Conservation (phyloP, 2,329 filamentous ascomycete species). For the Trichoderma citrinoviride region DNA sequence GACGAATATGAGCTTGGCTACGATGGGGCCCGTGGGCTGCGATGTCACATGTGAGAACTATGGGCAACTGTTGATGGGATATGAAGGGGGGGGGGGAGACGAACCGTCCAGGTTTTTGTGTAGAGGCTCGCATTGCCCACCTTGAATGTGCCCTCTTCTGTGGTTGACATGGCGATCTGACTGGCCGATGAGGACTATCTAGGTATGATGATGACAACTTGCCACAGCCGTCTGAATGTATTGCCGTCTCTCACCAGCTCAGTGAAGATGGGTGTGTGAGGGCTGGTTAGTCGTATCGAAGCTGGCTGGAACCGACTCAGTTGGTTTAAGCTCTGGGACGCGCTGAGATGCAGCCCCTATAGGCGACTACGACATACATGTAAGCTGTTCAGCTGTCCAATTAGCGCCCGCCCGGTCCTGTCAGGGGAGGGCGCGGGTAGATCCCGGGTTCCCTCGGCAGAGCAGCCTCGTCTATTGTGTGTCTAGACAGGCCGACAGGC, state of each 20-base stretch:
- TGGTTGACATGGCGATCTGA: conserved; percentile 35
- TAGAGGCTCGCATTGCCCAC: conserved; percentile 48
- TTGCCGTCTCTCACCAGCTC: background rate
- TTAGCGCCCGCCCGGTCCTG: background rate
- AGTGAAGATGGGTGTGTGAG: background rate
- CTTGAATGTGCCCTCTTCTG: conserved; percentile 49
- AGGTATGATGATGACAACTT: background rate
- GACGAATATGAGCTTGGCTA: conserved; percentile 75
- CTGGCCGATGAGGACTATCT: no score
- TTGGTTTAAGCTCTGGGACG: background rate
- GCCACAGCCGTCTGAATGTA: background rate
- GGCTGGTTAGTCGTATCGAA: background rate
- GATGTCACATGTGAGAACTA: background rate
- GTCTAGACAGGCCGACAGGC: no score
- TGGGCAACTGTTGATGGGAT: no score
- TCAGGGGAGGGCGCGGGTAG: background rate
- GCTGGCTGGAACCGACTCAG: background rate
- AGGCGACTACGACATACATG: background rate
- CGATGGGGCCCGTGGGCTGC: conserved; percentile 54
- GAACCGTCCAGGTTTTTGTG: conserved; percentile 59
- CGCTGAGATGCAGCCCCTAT: background rate
- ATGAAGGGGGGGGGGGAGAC: conserved; percentile 29
- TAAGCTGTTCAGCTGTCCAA: background rate
- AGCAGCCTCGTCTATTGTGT: background rate
- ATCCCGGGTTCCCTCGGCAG: conserved; percentile 8